Base-by-base conservation (phyloP, 257 asterid genomes). In the Phtheirospermum japonicum region DNA sequence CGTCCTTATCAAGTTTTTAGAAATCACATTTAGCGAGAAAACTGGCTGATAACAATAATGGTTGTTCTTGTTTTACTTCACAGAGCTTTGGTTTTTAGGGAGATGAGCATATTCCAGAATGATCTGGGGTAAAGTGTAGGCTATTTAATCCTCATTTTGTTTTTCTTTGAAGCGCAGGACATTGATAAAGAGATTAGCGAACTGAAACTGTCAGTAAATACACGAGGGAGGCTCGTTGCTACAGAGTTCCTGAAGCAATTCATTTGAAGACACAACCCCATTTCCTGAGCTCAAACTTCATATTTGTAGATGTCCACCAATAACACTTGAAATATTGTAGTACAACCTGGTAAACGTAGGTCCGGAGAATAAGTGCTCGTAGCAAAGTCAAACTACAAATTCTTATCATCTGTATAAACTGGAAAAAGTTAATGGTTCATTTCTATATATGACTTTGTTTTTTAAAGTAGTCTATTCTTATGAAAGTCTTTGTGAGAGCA, bases 191-290 rank as follows among this genome's bases (percentile, higher is more conserved):
- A 89, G 77, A 93, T 89, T 51, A 87, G 89, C 23, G 99, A 93
- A 62, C 82, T 93, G 54, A 93, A 93, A 69, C 58, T 93, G 66
- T 93, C 97, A 0, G 88, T 93, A 59, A 93, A 89, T 81, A 89
- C 99, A 9, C 79, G 99, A 65, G 99, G 97, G 68, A 82, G 99
- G 72, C 94, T 93, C 16, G 99, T 93, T 51, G 99, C 99, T 6
- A 84, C 97, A 2, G 97, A 93, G 86, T 93, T 93, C 80, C 85
- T 93, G 58, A 93, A 93, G 88, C 97, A 93, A 64, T 93, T 93
- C 71, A 73, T 93, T 71, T 93, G 79, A 87, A 37, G 14, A 19
- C 17, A 54, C n/a, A 10, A 11, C 3, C 12, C 30, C 5, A 12
- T 45, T 23, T 20, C 28, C 14, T 26, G 36, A 58, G 10, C 30